Evolutionary conservation across 1,284 basidiomycete species (phyloP).

Genomic region (Mycena sp.): DNA sequence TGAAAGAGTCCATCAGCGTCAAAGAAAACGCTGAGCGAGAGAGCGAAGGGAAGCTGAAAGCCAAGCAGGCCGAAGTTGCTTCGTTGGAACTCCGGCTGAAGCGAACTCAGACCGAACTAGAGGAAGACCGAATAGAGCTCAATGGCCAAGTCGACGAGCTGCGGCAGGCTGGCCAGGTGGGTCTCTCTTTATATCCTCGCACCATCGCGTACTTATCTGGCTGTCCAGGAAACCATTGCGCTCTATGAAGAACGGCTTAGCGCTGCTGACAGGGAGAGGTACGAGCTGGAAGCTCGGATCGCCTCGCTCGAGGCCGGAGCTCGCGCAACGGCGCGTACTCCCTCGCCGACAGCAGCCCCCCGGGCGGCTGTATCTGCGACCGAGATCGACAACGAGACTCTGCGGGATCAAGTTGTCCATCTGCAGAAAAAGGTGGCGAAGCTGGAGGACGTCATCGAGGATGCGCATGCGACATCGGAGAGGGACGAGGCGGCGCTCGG

Average conservation of each 20-base stretch:
- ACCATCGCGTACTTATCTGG: slow-evolving; percentile 1
- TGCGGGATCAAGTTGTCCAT: slow-evolving; percentile 89
- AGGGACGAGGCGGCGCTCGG: slow-evolving; percentile 75
- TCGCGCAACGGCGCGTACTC: slow-evolving; percentile 43
- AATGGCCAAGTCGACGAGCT: slow-evolving; percentile 82
- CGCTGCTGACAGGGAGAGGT: slow-evolving; percentile 73
- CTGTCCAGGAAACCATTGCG: slow-evolving; percentile 84
- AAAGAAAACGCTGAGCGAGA: slow-evolving; percentile 64
- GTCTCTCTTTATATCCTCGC: slow-evolving; percentile 27
- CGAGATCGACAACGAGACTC: slow-evolving; percentile 93
- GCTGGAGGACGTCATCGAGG: slow-evolving; percentile 89
- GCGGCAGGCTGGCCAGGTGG: slow-evolving; percentile 83
- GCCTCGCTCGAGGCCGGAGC: slow-evolving; percentile 70
- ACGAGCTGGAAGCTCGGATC: slow-evolving; percentile 81
- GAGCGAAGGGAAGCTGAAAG: slow-evolving; percentile 56
- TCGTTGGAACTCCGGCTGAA: slow-evolving; percentile 60
- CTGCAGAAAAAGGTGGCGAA: slow-evolving; percentile 79
- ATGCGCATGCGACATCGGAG: slow-evolving; percentile 76
- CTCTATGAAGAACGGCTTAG: slow-evolving; percentile 90
- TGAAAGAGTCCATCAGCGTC: slow-evolving; percentile 62
- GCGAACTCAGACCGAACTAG: slow-evolving; percentile 56
- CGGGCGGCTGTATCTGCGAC: slow-evolving; percentile 55
- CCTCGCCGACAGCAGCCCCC: slow-evolving; percentile 41
- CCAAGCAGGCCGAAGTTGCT: slow-evolving; percentile 67
- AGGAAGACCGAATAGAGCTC: slow-evolving; percentile 75